Percentiles rank a stretch among this genome's conserved stretches.
Evolutionary conservation across 257 asterid species (phyloP).

Genomic region (Nicotiana tabacum): DNA sequence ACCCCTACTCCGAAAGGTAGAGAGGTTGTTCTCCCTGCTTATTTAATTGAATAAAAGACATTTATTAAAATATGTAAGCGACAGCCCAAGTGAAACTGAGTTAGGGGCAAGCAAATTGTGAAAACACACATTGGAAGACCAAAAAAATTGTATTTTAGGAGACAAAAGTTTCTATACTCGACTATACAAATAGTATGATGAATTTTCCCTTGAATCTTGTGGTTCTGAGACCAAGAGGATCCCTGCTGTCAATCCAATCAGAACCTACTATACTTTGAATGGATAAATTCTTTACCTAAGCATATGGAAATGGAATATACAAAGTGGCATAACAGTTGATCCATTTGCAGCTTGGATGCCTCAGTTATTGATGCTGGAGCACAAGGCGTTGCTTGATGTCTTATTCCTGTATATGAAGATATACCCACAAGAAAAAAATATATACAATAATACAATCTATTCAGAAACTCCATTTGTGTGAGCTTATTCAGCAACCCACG

Average conservation of each 20-base stretch:
- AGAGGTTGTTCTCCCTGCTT: background rate
- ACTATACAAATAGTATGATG: background rate
- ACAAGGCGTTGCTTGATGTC: too few relatives aligned
- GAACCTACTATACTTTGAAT: too few relatives aligned
- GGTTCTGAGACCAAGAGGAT: background rate
- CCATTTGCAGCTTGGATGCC: background rate
- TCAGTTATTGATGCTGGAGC: too few relatives aligned
- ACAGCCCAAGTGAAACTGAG: background rate
- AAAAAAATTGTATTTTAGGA: background rate
- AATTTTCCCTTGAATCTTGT: background rate
- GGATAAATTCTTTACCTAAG: background rate
- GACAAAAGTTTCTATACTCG: background rate
- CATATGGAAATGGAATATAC: background rate
- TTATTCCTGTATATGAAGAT: too few relatives aligned
- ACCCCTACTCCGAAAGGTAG: too few relatives aligned
- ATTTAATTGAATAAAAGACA: background rate
- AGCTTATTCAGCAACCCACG: background rate
- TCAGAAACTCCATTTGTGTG: background rate
- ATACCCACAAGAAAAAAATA: background rate
- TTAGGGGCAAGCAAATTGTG: background rate
- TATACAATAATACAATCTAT: background rate
- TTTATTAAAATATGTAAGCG: background rate
- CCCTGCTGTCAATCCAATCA: background rate
- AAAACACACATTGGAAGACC: background rate
- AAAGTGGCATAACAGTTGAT: background rate